A percentile compares a stretch with the other conserved stretches of the same genome.
These are phyloP conservation scores for Paraurostyla sp. DNA, from an alignment of 73 alveolate species.

Conservation along the genomic window DNA sequence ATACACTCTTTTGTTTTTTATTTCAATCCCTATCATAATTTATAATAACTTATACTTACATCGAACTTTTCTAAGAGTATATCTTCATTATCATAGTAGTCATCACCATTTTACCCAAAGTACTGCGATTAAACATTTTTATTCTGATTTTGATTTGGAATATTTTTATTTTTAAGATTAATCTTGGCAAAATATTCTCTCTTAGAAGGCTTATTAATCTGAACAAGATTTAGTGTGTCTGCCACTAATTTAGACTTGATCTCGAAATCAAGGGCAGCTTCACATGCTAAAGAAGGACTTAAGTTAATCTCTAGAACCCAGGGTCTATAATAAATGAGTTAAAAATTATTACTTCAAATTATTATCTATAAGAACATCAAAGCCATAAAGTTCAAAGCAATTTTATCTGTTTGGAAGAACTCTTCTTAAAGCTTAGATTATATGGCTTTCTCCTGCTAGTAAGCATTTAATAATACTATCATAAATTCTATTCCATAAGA, in stretches of 20 bases:
- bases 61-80: constrained; percentile 6
- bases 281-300: constrained; percentile 55
- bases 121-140: background rate
- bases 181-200: constrained; percentile 43
- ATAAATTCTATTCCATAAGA: constrained; percentile 76
- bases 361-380: constrained; percentile 81
- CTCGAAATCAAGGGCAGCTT: constrained; percentile 21
- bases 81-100: background rate
- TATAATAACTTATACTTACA: background rate
- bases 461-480: constrained; percentile 77
- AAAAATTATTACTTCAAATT: constrained; percentile 53
- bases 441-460: constrained; percentile 70
- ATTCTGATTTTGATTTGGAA: background rate
- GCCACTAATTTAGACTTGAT: constrained; percentile 33
- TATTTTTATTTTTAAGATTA: background rate
- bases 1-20: background rate
- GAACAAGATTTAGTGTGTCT: constrained; percentile 52
- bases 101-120: background rate
- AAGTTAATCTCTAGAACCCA: constrained; percentile 47
- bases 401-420: constrained; percentile 77
- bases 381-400: constrained; percentile 90
- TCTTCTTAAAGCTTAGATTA: constrained; percentile 79
- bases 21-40: background rate
- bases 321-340: constrained; percentile 9
- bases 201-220: background rate